Evolutionary conservation across 1,139 yeast genomes (phyloP).

Genomic region (Waltiozyma sp.): DNA sequence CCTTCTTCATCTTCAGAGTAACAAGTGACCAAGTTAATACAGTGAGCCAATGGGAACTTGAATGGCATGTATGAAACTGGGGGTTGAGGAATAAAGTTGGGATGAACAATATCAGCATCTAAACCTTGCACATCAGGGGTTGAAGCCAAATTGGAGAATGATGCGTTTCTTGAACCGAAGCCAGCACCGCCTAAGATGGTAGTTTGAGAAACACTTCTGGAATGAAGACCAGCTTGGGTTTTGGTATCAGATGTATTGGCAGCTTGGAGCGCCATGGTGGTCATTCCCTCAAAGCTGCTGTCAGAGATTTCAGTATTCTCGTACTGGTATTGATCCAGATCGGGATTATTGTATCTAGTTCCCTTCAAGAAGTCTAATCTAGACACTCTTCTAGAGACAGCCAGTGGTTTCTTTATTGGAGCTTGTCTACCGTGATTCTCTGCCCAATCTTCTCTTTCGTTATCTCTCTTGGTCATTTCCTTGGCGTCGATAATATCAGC

Average conservation of each 20-base stretch:
- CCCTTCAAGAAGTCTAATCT: conserved; percentile 19
- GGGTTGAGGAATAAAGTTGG: conserved; percentile 74
- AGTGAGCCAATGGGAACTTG: conserved; percentile 79
- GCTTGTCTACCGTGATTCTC: conserved; percentile 41
- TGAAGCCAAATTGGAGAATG: conserved; percentile 13
- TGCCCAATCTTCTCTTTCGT: conserved; percentile 73
- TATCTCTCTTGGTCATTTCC: conserved; percentile 39
- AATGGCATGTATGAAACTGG: conserved; percentile 82
- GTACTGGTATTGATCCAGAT: conserved; percentile 9
- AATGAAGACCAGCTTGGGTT: conserved; percentile 3
- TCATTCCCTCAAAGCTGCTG: conserved; percentile 17
- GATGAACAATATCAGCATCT: conserved; percentile 62
- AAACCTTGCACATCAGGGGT: conserved; percentile 33
- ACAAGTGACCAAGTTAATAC: conserved; percentile 79
- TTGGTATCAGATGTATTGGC: conserved; percentile 7
- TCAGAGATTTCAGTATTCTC: conserved; percentile 5
- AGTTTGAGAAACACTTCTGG: conserved; percentile 7
- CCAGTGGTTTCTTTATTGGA: conserved; percentile 29
- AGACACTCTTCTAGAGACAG: conserved; percentile 13
- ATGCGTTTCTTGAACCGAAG: conserved; percentile 26
- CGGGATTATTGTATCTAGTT: conserved; percentile 11
- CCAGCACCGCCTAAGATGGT: conserved; percentile 9
- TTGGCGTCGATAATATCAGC: conserved; percentile 51
- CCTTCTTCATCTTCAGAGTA: conserved; percentile 89
- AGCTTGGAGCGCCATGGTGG: conserved; percentile 28